Base-by-base conservation (phyloP, 169 alveolate species). In the Plasmodium gallinaceum region DNA sequence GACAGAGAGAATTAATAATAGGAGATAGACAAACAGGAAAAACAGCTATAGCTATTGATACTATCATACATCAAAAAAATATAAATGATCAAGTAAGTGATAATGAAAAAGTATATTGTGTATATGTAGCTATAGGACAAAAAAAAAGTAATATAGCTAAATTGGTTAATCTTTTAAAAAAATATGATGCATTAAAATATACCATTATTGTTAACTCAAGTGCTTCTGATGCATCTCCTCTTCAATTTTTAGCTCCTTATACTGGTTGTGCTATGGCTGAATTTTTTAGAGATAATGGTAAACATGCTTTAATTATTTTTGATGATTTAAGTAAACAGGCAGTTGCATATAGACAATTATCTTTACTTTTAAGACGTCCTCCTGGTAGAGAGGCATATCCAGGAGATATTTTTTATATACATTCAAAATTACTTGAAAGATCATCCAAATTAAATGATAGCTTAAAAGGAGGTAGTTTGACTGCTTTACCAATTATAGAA, bases 171-270 rank as follows among this genome's bases (percentile, higher is more conserved):
- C 92, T 95, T 7, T 92, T 97, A 18, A 96, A 95, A 74, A 95
- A 97, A 54, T 80, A 96, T 86, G 99, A 96, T 68, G 97, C 98
- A 66, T 89, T 98, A 95, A 96, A 97, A 88, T 98, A 98, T 96
- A 95, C 99, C 58, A 97, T 96, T 18, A 96, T 98, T 54, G 98
- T 98, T 20, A 99, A 99, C 51, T 99, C 99, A 54, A 98, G 99
- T n/a, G 99, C 99, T n/a, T 97, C 99, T 9, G 99, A 98, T 93
- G 99, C 99, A 24, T 99, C 99, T 12, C 99, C 99, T 24, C 94
- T 98, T 62, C 99, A 98, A 95, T 98, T 97, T 94, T 94, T 98
- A 64, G 99, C 99, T 16, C 99, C 99, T 10, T 98, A 93, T 83
- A 92, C 97, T 22, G 99, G 99, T 5, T 98, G 99, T 90, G 98